A percentile compares a stretch with the other conserved stretches of the same genome.
phyloP scores from a whole-genome alignment of 257 asterid genomes.

The Anisodus acutangulus region DNA sequence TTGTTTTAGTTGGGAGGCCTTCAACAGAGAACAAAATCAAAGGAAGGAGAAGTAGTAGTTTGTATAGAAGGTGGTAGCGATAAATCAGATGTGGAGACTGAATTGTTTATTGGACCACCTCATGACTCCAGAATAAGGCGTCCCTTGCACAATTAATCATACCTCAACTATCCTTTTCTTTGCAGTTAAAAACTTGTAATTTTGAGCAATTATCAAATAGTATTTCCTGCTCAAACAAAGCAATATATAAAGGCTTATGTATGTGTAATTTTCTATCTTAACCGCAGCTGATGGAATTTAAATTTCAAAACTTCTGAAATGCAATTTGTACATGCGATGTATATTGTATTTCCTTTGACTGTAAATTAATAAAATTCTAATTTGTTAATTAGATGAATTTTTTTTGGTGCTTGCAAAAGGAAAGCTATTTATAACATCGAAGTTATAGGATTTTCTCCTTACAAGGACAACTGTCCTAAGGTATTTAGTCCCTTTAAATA shows the following conservation, averaged over 20 bases:
- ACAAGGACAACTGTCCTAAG: too few relatives aligned
- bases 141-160: not conserved
- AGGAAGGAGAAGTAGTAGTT: slow-evolving; percentile 35
- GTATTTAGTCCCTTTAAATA: too few relatives aligned
- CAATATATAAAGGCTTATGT: not conserved
- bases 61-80: slow-evolving; percentile 62
- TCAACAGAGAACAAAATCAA: slow-evolving; percentile 37
- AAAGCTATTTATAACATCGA: too few relatives aligned
- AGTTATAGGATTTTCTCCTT: too few relatives aligned
- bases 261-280: not conserved
- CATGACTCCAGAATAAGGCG: slow-evolving; percentile 57
- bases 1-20: slow-evolving; percentile 51
- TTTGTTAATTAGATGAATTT: too few relatives aligned
- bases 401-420: too few relatives aligned
- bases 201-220: not conserved
- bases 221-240: not conserved
- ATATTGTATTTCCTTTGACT: not conserved
- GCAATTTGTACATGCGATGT: not conserved
- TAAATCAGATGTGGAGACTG: slow-evolving; percentile 86
- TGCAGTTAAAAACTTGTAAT: not conserved
- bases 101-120: slow-evolving; percentile 79
- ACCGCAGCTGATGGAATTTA: not conserved
- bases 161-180: not conserved
- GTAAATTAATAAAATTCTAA: not conserved
- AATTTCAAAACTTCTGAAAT: not conserved